phyloP scores from a whole-genome alignment of 2,329 filamentous ascomycete genomes.

The Biscogniauxia marginata region DNA sequence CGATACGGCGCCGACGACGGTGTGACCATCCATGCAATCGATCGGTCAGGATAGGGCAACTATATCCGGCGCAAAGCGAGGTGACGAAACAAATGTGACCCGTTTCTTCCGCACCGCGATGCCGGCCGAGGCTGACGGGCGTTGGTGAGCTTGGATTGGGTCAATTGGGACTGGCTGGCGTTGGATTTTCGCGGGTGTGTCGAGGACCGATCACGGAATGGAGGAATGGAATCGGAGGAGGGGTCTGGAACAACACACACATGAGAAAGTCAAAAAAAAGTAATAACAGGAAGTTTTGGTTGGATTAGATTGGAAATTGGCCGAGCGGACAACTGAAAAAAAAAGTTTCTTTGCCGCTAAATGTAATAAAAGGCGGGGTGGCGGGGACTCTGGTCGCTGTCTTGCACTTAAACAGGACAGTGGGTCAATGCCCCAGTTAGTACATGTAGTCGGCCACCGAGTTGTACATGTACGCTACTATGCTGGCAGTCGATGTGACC shows the following conservation, averaged over 20 bases:
- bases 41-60: constrained; percentile 19
- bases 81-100: neutral
- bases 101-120: neutral
- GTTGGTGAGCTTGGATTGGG: neutral
- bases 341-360: too few relatives aligned
- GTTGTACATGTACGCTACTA: too few relatives aligned
- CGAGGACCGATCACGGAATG: neutral
- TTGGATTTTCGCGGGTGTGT: neutral
- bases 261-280: neutral
- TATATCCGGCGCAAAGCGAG: constrained; percentile 17
- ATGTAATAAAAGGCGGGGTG: too few relatives aligned
- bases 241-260: neutral
- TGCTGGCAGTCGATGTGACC: too few relatives aligned
- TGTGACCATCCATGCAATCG: constrained; percentile 49
- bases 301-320: neutral
- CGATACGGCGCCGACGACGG: constrained; percentile 44
- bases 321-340: too few relatives aligned
- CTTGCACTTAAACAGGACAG: neutral
- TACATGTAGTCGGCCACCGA: neutral
- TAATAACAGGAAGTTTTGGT: neutral
- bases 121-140: neutral
- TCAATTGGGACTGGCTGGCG: neutral
- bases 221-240: neutral
- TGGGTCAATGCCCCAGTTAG: neutral
- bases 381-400: neutral